These are phyloP conservation scores for Uromyces viciae-fabae DNA, from an alignment of 1,284 basidiomycete genomes.

Conservation along the genomic window DNA sequence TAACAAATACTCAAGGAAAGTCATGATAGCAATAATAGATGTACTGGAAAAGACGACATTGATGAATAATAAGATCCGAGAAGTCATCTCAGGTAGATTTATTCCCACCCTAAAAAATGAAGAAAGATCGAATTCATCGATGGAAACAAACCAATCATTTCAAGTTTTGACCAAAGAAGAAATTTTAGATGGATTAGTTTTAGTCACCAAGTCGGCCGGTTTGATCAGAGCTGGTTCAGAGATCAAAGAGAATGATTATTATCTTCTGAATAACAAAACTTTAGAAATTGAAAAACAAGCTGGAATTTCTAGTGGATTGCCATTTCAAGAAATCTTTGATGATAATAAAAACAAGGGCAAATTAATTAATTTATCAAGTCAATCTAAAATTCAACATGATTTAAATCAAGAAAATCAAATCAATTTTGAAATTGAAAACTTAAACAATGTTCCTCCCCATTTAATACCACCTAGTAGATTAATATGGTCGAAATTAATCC, in stretches of 20 bases:
- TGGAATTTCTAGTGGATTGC: constrained; percentile 10
- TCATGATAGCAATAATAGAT: constrained; percentile 15
- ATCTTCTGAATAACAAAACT: neutral
- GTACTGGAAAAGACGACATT: constrained; percentile 9
- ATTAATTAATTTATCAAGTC: no score
- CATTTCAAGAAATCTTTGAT: constrained; percentile 34
- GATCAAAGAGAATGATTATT: neutral
- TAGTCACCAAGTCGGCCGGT: constrained; percentile 1
- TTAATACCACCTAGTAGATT: constrained; percentile 28
- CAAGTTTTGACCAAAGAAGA: constrained; percentile 17
- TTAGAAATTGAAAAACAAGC: constrained; percentile 13
- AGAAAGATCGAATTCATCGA: neutral
- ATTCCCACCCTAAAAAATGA: neutral
- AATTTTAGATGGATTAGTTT: constrained; percentile 34
- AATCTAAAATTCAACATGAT: no score
- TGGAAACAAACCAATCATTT: no score
- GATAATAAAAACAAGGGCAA: neutral
- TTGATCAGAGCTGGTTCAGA: constrained; percentile 26
- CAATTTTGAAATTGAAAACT: neutral
- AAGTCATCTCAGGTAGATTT: neutral
- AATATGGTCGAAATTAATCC: constrained; percentile 25
- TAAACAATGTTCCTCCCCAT: constrained; percentile 21
- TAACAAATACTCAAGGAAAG: neutral
- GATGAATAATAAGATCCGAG: neutral
- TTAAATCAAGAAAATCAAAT: no score